phyloP scores from a whole-genome alignment of 257 asterid genomes.

The Cruciata laevipes region DNA sequence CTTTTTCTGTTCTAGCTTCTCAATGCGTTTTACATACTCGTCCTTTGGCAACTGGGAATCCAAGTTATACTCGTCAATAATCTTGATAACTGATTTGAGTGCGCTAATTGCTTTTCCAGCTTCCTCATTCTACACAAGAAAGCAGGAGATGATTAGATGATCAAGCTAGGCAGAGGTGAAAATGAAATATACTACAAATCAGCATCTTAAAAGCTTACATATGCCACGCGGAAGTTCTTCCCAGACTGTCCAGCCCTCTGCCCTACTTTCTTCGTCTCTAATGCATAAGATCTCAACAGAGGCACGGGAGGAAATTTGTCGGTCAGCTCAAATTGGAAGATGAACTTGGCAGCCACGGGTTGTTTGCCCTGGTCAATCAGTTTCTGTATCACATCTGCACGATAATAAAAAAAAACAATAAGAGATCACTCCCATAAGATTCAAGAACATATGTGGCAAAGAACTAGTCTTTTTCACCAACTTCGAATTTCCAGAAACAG shows the following conservation, averaged over 20 bases:
- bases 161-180: background rate
- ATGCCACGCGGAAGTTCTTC: conserved; percentile 35
- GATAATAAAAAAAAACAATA: conserved; percentile 5
- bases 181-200: background rate
- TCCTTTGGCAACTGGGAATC: conserved; percentile 46
- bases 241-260: conserved; percentile 40
- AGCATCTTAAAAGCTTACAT: conserved; percentile 17
- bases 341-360: conserved; percentile 53
- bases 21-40: conserved; percentile 32
- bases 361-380: conserved; percentile 46
- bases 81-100: conserved; percentile 46
- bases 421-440: background rate
- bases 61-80: conserved; percentile 45
- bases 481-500: background rate
- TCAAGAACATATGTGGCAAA: background rate
- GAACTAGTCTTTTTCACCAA: background rate
- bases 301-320: conserved; percentile 62
- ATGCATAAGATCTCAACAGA: conserved; percentile 36
- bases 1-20: conserved; percentile 47
- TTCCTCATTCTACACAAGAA: conserved; percentile 44
- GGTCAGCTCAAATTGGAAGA: conserved; percentile 46
- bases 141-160: background rate
- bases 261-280: conserved; percentile 35
- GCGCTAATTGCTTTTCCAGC: conserved; percentile 46
- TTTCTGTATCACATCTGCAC: conserved; percentile 44